Evolutionary conservation across 148 eudicot species (phyloP), one percentile per base, ranked within the genome.

Genomic region (Rhododendron mucronatum): DNA sequence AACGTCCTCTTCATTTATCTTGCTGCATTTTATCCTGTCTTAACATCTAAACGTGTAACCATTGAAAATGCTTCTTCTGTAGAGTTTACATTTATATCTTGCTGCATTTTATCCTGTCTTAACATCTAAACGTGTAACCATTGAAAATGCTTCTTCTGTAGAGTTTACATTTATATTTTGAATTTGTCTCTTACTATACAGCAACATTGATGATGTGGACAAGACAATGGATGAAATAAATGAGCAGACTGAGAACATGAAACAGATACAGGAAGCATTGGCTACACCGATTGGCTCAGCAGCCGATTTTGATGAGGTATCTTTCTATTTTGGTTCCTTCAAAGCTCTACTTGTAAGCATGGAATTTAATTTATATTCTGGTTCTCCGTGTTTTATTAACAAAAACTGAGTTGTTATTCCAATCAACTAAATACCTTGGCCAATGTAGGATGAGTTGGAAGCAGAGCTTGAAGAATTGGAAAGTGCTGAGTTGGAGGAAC

Each of bases 151-250:
- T n/a, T 48, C 39, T 28, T 23, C 48, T 30, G 76, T 28, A 71
- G 69, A 71, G 6, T 20, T 41, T 23, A 50, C 53, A 48, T 4
- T 61, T 2, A 30, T 30, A 12, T 4, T 47, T 35, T 8, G 30
- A 84, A 26, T 65, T 85, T 80, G 21, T 69, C 79, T 82, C 23
- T 50, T 53, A 77, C 57, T 12, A 48, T 83, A 13, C 90, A 92
- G 94, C 61, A 91, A 89, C 50, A 92, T 92, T 79, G 93, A 88
- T 82, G 93, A 91, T 57, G 92, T 92, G 86, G 94, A 92, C 91
- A 89, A 90, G 91, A 92, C 93, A 76, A 90, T 92, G 94, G 94
- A 92, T 84, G 93, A 91, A 85, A 92, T 92, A 78, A 92, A 92
- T 57, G 94, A 91, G 75, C 94, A 91, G 84, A 91, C 93, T 15